phyloP scores from a whole-genome alignment of 2,329 filamentous ascomycete species.

The Penicillium olsonii region DNA sequence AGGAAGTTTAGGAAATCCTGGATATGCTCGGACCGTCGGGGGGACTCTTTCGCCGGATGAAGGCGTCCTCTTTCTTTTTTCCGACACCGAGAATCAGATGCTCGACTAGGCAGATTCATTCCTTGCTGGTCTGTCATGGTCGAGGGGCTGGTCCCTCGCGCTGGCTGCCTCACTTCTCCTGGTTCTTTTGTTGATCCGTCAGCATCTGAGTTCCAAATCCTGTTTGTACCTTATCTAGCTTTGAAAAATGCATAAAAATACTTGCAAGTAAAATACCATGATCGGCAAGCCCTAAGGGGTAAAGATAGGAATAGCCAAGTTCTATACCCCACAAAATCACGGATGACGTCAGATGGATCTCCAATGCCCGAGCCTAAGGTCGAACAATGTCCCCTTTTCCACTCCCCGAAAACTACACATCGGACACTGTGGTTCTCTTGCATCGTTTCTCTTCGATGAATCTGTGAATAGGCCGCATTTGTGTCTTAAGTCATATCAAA shows the following conservation, averaged over 20 bases:
- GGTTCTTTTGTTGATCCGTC: conserved; percentile 13
- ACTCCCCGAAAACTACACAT: background rate
- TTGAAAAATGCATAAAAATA: conserved; percentile 21
- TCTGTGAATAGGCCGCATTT: background rate
- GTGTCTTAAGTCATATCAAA: background rate
- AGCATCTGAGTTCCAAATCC: conserved; percentile 15
- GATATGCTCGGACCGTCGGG: conserved; percentile 33
- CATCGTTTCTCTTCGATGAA: too few species aligned
- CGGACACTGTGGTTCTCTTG: background rate
- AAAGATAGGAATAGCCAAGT: background rate
- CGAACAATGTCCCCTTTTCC: background rate
- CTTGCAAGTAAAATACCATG: conserved; percentile 55
- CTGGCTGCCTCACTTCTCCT: conserved; percentile 27
- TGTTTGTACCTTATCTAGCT: conserved; percentile 17
- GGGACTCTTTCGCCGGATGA: conserved; percentile 31
- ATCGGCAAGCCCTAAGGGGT: conserved; percentile 46
- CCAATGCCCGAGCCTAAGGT: background rate
- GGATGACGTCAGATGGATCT: background rate
- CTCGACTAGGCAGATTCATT: conserved; percentile 36
- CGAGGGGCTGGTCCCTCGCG: conserved; percentile 38
- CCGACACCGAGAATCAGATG: conserved; percentile 51
- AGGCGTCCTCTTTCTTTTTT: conserved; percentile 17
- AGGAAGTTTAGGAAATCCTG: conserved; percentile 45
- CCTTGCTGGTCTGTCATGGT: conserved; percentile 32
- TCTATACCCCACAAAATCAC: background rate